Base-by-base conservation (phyloP, 306 rosid genomes). In the Begonia masoniana region DNA sequence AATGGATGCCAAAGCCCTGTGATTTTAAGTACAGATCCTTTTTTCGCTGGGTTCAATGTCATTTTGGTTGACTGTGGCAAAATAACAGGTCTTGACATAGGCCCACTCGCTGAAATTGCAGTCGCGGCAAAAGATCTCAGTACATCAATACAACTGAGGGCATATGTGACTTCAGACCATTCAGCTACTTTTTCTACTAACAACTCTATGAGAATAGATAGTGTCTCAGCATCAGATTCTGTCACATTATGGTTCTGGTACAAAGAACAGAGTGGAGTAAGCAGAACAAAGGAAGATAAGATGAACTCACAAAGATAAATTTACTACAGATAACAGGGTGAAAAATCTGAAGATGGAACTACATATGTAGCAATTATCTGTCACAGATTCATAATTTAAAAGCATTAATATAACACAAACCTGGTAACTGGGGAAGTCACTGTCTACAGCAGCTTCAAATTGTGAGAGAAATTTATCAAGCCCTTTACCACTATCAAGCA, bases 1-100 rank as follows among this genome's bases (percentile, higher is more conserved):
- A 68, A 82, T 59, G 97, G 97, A 76, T 89, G 97, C 97, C 97
- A 89, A 45, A 89, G 67, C 41, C 97, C 94, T 69, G 67, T 69
- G 68, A 76, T 62, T 42, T 78, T 59, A 65, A 89, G 84, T 55
- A 76, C 68, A 54, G 97, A 72, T 47, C 72, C 69, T 10, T 61
- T 71, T 43, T 50, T 65, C 48, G 65, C 85, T 60, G 58, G 60
- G 45, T 58, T 66, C 47, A 59, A 31, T 45, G 64, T 52, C 26
- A 13, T 36, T 65, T 58, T 64, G 54, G 63, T 51, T 31, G 80
- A 76, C 43, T 63, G 52, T 31, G 84, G 73, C 68, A 81, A 53
- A 70, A 89, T 53, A 47, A 81, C 60, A 63, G 97, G 97, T 76
- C 95, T 77, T 50, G 85, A 78, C 94, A 89, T 83, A 31, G 85